Conservation (phyloP, 768 basidiomycete genomes). For the Trametes villosa region DNA sequence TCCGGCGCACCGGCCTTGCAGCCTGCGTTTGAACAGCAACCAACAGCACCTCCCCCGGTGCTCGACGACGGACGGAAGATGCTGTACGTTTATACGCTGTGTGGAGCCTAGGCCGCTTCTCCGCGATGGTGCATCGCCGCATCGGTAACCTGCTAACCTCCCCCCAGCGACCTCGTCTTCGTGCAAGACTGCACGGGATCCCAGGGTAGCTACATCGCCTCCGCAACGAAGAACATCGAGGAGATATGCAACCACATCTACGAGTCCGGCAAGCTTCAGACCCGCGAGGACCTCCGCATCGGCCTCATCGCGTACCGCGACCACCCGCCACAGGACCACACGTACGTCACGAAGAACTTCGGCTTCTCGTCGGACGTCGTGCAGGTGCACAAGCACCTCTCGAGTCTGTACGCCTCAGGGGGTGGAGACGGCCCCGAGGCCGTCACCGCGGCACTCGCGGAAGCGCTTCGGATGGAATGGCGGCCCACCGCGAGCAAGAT, state of each 20-base stretch:
- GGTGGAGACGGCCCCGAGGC: slow-evolving; percentile 97
- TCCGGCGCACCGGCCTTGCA: slow-evolving; percentile 37
- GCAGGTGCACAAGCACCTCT: slow-evolving; percentile 83
- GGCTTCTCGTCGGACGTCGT: slow-evolving; percentile 92
- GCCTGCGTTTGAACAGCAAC: slow-evolving; percentile 35
- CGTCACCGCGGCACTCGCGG: slow-evolving; percentile 90
- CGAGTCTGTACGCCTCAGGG: slow-evolving; percentile 83
- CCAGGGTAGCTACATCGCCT: slow-evolving; percentile 89
- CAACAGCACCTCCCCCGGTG: slow-evolving; percentile 35
- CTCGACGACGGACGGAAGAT: slow-evolving; percentile 61
- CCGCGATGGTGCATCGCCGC: not conserved
- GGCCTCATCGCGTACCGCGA: slow-evolving; percentile 96
- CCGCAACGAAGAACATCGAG: slow-evolving; percentile 95
- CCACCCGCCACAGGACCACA: slow-evolving; percentile 96
- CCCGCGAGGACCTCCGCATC: slow-evolving; percentile 85
- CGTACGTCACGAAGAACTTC: slow-evolving; percentile 92
- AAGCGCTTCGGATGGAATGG: slow-evolving; percentile 91
- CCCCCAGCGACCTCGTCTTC: slow-evolving; percentile 85
- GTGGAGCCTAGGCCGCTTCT: not conserved
- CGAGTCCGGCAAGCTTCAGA: slow-evolving; percentile 89
- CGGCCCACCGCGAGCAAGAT: slow-evolving; percentile 87
- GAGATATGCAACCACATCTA: slow-evolving; percentile 94
- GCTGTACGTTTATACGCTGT: slow-evolving; percentile 60
- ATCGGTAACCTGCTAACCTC: not conserved
- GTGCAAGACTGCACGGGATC: slow-evolving; percentile 95